These are phyloP conservation scores for Alternaria sp. DNA, from an alignment of 2,329 filamentous ascomycete species.

Conservation along the genomic window DNA sequence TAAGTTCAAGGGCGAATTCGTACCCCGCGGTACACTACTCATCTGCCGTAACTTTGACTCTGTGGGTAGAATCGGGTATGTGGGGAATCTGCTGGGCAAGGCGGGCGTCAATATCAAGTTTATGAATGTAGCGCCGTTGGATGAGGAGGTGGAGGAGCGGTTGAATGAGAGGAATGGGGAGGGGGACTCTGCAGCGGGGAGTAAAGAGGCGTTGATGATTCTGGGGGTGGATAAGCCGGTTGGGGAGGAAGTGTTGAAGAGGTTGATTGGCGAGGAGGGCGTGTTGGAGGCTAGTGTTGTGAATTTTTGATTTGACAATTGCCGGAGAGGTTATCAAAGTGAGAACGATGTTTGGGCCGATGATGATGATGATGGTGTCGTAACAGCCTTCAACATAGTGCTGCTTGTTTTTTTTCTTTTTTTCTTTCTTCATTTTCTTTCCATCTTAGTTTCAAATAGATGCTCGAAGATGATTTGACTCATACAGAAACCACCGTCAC, in stretches of 20 bases:
- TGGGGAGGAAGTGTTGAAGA: constrained; percentile 62
- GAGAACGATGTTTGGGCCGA: neutral
- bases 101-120: constrained; percentile 80
- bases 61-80: constrained; percentile 82
- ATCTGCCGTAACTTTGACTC: constrained; percentile 83
- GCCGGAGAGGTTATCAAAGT: neutral
- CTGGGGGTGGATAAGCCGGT: constrained; percentile 74
- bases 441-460: neutral
- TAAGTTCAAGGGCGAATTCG: constrained; percentile 76
- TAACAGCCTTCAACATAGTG: neutral
- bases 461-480: neutral
- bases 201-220: constrained; percentile 82
- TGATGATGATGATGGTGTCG: neutral
- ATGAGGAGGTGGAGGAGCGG: constrained; percentile 49
- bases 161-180: constrained; percentile 25
- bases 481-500: neutral
- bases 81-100: constrained; percentile 73
- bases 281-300: constrained; percentile 63
- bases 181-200: constrained; percentile 21
- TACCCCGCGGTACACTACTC: constrained; percentile 76
- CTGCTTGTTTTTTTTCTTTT: neutral
- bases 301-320: constrained; percentile 43
- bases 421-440: neutral
- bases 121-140: constrained; percentile 75
- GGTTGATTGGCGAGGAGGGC: constrained; percentile 60